phyloP scores from a whole-genome alignment of 805 yeast genomes.

The Teunomyces stri region DNA sequence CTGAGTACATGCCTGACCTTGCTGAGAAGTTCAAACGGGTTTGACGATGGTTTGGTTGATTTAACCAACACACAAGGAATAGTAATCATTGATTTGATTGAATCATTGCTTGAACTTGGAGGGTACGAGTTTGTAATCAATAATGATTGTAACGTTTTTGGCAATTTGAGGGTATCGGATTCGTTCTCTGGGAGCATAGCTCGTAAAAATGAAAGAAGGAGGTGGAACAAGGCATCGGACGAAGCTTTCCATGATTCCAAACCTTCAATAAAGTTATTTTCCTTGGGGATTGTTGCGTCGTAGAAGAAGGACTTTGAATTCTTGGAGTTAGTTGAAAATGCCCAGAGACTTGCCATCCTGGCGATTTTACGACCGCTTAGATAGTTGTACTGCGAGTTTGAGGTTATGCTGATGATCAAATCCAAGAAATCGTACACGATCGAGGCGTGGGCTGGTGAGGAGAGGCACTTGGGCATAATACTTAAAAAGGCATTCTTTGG shows the following conservation, averaged over 20 bases:
- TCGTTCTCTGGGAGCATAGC: slow-evolving; percentile 74
- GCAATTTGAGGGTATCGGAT: slow-evolving; percentile 54
- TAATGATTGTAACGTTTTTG: slow-evolving; percentile 63
- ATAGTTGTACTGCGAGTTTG: slow-evolving; percentile 75
- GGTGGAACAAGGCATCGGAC: slow-evolving; percentile 82
- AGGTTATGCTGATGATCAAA: slow-evolving; percentile 69
- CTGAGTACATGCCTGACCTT: slow-evolving; percentile 50
- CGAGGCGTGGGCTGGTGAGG: slow-evolving; percentile 84
- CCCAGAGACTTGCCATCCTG: slow-evolving; percentile 86
- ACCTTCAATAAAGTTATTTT: slow-evolving; percentile 60
- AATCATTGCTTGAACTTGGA: slow-evolving; percentile 48
- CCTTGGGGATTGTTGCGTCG: slow-evolving; percentile 34
- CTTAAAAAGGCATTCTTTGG: slow-evolving; percentile 74
- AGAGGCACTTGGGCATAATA: slow-evolving; percentile 79
- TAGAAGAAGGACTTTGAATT: slow-evolving; percentile 31
- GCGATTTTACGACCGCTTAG: slow-evolving; percentile 78
- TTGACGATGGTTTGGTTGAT: slow-evolving; percentile 47
- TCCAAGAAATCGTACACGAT: slow-evolving; percentile 87
- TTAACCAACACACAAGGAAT: slow-evolving; percentile 64
- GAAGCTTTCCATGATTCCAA: slow-evolving; percentile 75
- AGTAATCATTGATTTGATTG: slow-evolving; percentile 39
- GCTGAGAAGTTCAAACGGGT: slow-evolving; percentile 57
- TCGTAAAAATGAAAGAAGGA: slow-evolving; percentile 70
- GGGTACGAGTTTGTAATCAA: slow-evolving; percentile 70
- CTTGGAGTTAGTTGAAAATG: slow-evolving; percentile 52